Evolutionary conservation across 78 protist species (phyloP).

Genomic region (Dictyostelium brefeldianum): DNA sequence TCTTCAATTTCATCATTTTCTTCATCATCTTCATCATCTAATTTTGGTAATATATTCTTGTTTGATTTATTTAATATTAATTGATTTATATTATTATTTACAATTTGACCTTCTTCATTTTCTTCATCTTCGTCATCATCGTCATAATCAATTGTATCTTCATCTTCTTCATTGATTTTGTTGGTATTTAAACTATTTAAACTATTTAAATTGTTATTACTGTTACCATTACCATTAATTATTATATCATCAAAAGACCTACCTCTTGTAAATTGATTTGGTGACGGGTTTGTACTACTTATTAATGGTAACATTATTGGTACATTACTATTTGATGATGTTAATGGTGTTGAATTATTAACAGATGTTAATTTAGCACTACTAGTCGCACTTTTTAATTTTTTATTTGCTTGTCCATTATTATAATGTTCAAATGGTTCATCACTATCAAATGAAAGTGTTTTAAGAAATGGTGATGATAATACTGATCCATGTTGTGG

Average conservation of each 20-base stretch:
- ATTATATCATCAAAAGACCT: background rate
- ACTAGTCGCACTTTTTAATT: background rate
- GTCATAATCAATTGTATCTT: too few species aligned
- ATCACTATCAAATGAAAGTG: background rate
- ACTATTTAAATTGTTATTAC: background rate
- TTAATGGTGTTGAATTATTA: background rate
- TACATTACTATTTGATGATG: background rate
- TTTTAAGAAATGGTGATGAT: constrained; percentile 6
- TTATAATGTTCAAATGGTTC: background rate
- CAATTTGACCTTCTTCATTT: background rate
- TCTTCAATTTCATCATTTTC: constrained; percentile 34
- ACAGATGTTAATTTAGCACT: background rate
- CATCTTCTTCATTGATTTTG: too few species aligned
- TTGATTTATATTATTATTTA: background rate
- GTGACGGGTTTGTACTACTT: background rate
- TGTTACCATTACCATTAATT: background rate
- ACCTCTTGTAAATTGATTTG: background rate
- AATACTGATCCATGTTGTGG: background rate
- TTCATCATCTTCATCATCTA: constrained; percentile 29
- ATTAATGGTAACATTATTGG: background rate
- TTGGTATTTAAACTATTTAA: too few species aligned
- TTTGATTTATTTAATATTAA: background rate
- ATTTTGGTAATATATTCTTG: constrained; percentile 1
- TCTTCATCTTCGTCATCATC: background rate
- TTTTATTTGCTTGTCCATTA: background rate